Evolutionary conservation across 352 stramenopile genomes (phyloP).

Genomic region (Pythium folliculosum): DNA sequence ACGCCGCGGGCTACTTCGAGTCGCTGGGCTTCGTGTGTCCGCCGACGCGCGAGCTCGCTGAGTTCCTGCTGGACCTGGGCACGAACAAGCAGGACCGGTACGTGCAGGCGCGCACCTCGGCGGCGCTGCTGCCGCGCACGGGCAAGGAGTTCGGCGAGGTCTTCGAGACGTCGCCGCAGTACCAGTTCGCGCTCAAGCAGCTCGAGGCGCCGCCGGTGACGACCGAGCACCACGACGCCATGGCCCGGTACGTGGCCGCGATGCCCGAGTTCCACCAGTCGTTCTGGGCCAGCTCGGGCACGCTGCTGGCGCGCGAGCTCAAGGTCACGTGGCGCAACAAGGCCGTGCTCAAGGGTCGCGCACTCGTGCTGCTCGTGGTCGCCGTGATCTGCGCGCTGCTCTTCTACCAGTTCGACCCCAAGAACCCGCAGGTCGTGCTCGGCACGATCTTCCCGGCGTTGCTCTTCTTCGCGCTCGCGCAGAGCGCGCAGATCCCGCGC

Average conservation of each 20-base stretch:
- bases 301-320: conserved; percentile 40
- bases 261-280: conserved; percentile 16
- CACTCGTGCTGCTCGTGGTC: conserved; percentile 30
- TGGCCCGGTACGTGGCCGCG: not conserved
- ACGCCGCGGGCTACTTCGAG: conserved; percentile 74
- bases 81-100: conserved; percentile 38
- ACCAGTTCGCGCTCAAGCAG: conserved; percentile 48
- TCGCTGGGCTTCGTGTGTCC: conserved; percentile 64
- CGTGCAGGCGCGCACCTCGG: conserved; percentile 3
- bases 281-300: conserved; percentile 15
- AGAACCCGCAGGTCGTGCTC: conserved; percentile 38
- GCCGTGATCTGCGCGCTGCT: conserved; percentile 26
- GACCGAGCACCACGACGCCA: conserved; percentile 73
- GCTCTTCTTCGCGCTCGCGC: conserved; percentile 7
- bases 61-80: conserved; percentile 86
- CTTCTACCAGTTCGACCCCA: conserved; percentile 30
- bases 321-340: conserved; percentile 47
- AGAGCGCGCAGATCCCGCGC: conserved; percentile 63
- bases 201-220: conserved; percentile 85
- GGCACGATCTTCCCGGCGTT: conserved; percentile 33
- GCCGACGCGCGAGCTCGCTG: conserved; percentile 79
- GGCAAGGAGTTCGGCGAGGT: conserved; percentile 25
- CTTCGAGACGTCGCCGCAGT: conserved; percentile 24
- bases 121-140: not conserved
- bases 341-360: conserved; percentile 27